These are phyloP conservation scores for Alternaria ethzedia DNA, from an alignment of 2,329 filamentous ascomycete species.

Conservation along the genomic window DNA sequence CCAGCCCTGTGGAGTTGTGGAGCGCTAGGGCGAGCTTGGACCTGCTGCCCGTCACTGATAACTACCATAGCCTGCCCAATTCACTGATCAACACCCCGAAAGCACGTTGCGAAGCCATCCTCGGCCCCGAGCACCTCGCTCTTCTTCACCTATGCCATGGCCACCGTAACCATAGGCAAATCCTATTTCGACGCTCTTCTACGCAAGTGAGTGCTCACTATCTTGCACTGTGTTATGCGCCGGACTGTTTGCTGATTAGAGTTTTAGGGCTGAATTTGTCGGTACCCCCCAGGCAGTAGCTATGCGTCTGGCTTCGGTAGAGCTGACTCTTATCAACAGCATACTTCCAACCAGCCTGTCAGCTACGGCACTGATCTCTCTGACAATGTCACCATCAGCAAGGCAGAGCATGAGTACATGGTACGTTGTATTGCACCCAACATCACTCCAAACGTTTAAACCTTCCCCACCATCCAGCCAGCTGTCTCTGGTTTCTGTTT, in stretches of 20 bases:
- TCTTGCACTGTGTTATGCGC: neutral
- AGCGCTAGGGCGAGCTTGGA: slow-evolving; percentile 27
- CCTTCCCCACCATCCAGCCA: neutral
- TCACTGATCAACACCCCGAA: slow-evolving; percentile 5
- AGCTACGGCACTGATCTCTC: slow-evolving; percentile 45
- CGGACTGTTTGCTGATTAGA: slow-evolving; percentile 29
- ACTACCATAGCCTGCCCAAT: slow-evolving; percentile 14
- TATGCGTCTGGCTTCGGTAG: neutral
- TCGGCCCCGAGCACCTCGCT: slow-evolving; percentile 9
- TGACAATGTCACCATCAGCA: slow-evolving; percentile 62
- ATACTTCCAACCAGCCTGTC: slow-evolving; percentile 49
- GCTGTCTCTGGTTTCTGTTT: neutral
- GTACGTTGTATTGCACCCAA: slow-evolving; percentile 47
- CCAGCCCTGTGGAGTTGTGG: slow-evolving; percentile 28
- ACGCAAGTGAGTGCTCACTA: slow-evolving; percentile 60
- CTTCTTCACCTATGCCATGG: slow-evolving; percentile 37
- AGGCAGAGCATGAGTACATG: slow-evolving; percentile 67
- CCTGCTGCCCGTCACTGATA: slow-evolving; percentile 24
- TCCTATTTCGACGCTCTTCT: slow-evolving; percentile 67
- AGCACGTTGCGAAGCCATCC: slow-evolving; percentile 7
- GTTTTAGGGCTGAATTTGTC: slow-evolving; percentile 57
- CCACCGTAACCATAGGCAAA: slow-evolving; percentile 64
- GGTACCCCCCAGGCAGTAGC: slow-evolving; percentile 31
- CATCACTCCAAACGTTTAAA: neutral
- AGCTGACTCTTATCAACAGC: slow-evolving; percentile 37